Evolutionary conservation across 2,329 filamentous ascomycete species (phyloP).

Genomic region (Dothideomycetes sp.): DNA sequence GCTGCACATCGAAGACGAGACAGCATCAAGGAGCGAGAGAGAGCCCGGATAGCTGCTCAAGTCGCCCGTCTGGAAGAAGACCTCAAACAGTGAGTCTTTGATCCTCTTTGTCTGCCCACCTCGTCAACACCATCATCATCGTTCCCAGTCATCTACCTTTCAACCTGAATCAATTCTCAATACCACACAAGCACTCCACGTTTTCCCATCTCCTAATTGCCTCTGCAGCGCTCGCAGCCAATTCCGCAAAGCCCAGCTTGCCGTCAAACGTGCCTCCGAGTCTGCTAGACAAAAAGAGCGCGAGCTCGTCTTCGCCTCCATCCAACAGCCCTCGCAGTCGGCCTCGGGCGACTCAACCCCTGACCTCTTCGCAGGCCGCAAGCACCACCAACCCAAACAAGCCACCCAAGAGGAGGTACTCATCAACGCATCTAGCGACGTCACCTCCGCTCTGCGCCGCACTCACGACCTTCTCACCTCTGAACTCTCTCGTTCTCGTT

Average conservation of each 20-base stretch:
- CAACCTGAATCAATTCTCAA: no score
- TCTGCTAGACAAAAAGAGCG: conserved; percentile 66
- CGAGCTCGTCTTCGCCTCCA: conserved; percentile 59
- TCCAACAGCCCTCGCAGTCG: conserved; percentile 33
- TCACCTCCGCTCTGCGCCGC: conserved; percentile 71
- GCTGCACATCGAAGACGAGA: conserved; percentile 27
- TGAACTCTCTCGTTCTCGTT: conserved; percentile 77
- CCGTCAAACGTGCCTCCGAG: conserved; percentile 64
- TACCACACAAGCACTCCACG: background rate
- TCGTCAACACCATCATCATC: no score
- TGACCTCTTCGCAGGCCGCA: conserved; percentile 25
- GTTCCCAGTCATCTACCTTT: no score
- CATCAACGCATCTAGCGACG: conserved; percentile 66
- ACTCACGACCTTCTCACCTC: conserved; percentile 79
- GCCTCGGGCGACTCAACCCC: conserved; percentile 18
- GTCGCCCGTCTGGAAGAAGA: conserved; percentile 59
- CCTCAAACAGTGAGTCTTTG: conserved; percentile 51
- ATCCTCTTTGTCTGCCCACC: conserved; percentile 7
- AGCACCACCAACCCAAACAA: conserved; percentile 28
- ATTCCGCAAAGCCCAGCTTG: conserved; percentile 73
- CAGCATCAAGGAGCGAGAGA: conserved; percentile 50
- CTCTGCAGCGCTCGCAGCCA: conserved; percentile 44
- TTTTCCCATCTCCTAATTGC: background rate
- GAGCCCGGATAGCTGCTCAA: conserved; percentile 53
- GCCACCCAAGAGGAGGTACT: conserved; percentile 61